Evolutionary conservation across 257 asterid species (phyloP), one percentile per base, ranked within the genome.

Genomic region (Solanum chmielewskii): DNA sequence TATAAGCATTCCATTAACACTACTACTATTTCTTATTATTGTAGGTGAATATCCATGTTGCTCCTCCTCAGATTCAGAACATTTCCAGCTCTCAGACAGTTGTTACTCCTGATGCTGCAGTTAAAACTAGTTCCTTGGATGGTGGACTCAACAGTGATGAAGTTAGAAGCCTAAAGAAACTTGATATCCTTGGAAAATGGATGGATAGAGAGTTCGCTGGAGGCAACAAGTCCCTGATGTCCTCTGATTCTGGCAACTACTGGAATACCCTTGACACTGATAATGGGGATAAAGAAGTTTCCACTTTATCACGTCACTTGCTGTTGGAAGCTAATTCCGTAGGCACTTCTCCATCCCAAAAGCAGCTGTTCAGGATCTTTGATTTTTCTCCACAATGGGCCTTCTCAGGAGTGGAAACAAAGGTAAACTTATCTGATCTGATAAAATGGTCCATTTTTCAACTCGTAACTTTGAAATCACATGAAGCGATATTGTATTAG

Each of bases 361-460:
- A 45, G 69, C 88, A 90, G 42, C 73, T 88, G 44, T 90, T 47
- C 80, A 88, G 90, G 29, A 90, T 90, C 64, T 39, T 73, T 59
- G 89, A 90, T 21, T 70, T 88, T 88, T 66, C 86, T 81, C 91
- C 91, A 9, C 89, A 27, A 47, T 90, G 90, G 89, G 90, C 84
- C 66, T 90, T 86, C 62, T 75, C 90, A 21, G 89, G 88, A 76
- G 76, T 33, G 71, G 85, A 86, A 90, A 86, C 91, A 39, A 90
- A 83, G 90, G 88, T 87, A 44, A 41, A 42, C 66, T 78, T 78
- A 45, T 9, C 42, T 27, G 84, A 45, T 76, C 60, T 76, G 60
- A 76, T 76, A 76, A 60, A n/a, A 42, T 23, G 33, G 56, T 76
- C 23, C 23, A n/a, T 41, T 76, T 42, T 76, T 52, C 47, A 4